Evolutionary conservation across 2,329 filamentous ascomycete species (phyloP).

Genomic region (Aspergillus sergii): DNA sequence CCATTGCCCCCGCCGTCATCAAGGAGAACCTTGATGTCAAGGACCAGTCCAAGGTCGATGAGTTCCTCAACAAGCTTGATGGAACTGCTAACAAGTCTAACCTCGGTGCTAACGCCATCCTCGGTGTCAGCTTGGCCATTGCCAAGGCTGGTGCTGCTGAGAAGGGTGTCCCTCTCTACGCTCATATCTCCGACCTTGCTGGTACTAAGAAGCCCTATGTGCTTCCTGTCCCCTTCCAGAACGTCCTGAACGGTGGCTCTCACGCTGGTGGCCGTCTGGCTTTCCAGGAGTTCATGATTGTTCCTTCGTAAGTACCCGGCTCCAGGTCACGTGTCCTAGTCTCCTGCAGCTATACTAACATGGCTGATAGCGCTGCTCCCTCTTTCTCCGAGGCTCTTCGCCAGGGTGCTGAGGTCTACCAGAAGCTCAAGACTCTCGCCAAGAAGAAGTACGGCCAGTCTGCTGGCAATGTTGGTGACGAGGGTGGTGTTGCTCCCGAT

Average conservation of each 20-base stretch:
- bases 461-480: slow-evolving; percentile 97
- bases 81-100: slow-evolving; percentile 85
- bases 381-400: slow-evolving; percentile 95
- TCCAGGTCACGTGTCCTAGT: neutral
- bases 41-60: slow-evolving; percentile 81
- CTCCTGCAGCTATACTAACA: slow-evolving; percentile 8
- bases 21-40: slow-evolving; percentile 81
- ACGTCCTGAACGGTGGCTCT: slow-evolving; percentile 90
- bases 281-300: slow-evolving; percentile 97
- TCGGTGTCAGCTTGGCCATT: slow-evolving; percentile 80
- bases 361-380: slow-evolving; percentile 66
- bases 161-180: slow-evolving; percentile 85
- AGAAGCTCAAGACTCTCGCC: slow-evolving; percentile 91
- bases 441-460: slow-evolving; percentile 99
- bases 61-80: slow-evolving; percentile 83
- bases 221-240: slow-evolving; percentile 89
- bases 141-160: slow-evolving; percentile 88
- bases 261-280: slow-evolving; percentile 95
- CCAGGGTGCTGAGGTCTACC: slow-evolving; percentile 96
- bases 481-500: slow-evolving; percentile 99
- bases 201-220: slow-evolving; percentile 92
- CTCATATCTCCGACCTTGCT: slow-evolving; percentile 82
- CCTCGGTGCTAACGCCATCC: slow-evolving; percentile 85
- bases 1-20: slow-evolving; percentile 79
- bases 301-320: slow-evolving; percentile 66